Base-by-base conservation (phyloP, 768 basidiomycete genomes). In the Kwoniella dejecticola region DNA sequence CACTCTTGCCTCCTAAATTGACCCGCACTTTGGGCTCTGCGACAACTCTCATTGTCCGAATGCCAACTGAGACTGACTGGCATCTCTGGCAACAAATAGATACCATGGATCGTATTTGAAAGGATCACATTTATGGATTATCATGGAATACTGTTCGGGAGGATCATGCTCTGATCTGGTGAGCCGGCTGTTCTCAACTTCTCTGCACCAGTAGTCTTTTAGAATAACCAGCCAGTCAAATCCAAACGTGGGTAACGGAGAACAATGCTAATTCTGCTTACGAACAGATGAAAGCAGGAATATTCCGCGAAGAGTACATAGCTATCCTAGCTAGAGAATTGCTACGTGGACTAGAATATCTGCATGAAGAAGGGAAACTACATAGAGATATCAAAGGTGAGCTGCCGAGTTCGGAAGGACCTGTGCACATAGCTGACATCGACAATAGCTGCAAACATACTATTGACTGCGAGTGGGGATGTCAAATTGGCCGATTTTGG, bases 401-500 rank as follows among this genome's bases (percentile, higher is more conserved):
- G 80, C 42, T 45, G 0, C 5, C 8, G 11, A 21, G 19, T n/a
- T 31, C 17, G 33, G 3, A 31, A 31, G 21, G 26, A 33, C 1
- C n/a, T 10, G 26, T 42, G 5, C 41, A n/a, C 41, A 6, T 11
- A 57, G 1, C 13, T 36, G 33, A 36, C 33, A 15, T 7, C 15
- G 40, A 4, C 46, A n/a, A 1, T 41, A 57, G 64, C 67, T 23
- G 63, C 63, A 1, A 67, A 67, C 29, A 75, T 71, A 60, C 50
- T 69, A 3, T 64, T 73, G 24, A 73, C 69, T 8, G 58, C 71
- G 26, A 62, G 64, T 31, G 69, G 66, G 1, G 60, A 77, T 73
- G 95, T 99, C 68, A 99, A 99, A 78, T 83, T 99, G 24, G 96
- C 96, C 45, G 96, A 99, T 77, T 99, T 99, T 74, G 96, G 96